These are phyloP conservation scores for Phytopythium sindhum DNA, from an alignment of 352 stramenopile species.

Conservation along the genomic window DNA sequence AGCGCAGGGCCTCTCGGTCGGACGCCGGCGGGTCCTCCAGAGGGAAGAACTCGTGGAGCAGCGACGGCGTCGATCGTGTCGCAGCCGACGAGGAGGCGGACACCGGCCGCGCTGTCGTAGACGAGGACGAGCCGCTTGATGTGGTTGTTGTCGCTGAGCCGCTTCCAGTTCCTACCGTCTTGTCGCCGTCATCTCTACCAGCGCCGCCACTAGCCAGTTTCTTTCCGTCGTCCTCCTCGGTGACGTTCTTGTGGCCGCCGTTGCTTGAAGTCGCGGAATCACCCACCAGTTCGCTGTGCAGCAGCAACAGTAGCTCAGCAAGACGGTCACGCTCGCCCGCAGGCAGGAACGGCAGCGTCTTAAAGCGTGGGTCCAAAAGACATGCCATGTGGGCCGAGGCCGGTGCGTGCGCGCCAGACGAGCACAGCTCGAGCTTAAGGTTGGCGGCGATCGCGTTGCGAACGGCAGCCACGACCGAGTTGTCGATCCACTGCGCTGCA, in stretches of 20 bases:
- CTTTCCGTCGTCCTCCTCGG: constrained; percentile 30
- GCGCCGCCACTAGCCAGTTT: constrained; percentile 11
- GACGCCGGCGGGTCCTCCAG: constrained; percentile 43
- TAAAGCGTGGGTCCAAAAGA: constrained; percentile 72
- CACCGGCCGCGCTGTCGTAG: not conserved
- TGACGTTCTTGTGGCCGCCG: constrained; percentile 4
- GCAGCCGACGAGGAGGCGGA: not conserved
- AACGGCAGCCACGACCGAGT: constrained; percentile 55
- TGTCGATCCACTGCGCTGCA: constrained; percentile 57
- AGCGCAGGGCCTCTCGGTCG: constrained; percentile 57
- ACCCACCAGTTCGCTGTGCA: constrained; percentile 38
- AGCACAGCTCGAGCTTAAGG: constrained; percentile 53
- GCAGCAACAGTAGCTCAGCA: constrained; percentile 45
- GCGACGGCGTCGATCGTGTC: constrained; percentile 16
- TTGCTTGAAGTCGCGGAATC: constrained; percentile 5
- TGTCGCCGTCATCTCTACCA: constrained; percentile 6
- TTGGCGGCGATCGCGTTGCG: constrained; percentile 51
- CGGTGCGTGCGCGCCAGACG: constrained; percentile 30
- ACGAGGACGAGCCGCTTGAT: not conserved
- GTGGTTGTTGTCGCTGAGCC: not conserved
- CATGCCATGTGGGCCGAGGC: constrained; percentile 62
- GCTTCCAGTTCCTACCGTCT: constrained; percentile 2
- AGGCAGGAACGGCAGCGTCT: constrained; percentile 65
- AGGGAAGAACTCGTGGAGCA: constrained; percentile 65
- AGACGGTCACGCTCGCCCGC: constrained; percentile 46